phyloP scores from a whole-genome alignment of 371 early-diverging fungal species.

The Capillidium heterosporum region DNA sequence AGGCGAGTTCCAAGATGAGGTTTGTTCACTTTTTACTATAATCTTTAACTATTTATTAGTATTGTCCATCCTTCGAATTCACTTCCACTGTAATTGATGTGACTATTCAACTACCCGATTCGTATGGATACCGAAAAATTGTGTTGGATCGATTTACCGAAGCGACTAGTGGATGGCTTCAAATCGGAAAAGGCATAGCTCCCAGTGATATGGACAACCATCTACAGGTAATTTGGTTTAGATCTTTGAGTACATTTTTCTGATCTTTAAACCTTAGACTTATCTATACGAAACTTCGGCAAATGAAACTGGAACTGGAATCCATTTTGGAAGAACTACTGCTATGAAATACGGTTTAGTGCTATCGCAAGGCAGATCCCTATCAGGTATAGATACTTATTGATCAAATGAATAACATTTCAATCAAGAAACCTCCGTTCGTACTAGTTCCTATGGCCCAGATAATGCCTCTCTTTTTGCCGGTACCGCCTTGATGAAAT shows the following conservation, averaged over 20 bases:
- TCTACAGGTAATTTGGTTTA: constrained; percentile 6
- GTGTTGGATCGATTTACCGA: constrained; percentile 41
- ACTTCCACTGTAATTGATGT: constrained; percentile 38
- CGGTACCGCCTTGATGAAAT: neutral
- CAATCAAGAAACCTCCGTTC: neutral
- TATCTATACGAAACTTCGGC: constrained; percentile 6
- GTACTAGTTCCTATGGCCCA: neutral
- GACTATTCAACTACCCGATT: constrained; percentile 56
- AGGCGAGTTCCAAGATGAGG: constrained; percentile 57
- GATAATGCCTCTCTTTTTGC: constrained; percentile 2
- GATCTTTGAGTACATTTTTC: neutral
- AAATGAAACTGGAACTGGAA: constrained; percentile 1
- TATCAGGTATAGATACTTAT: neutral
- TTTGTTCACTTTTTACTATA: constrained; percentile 1
- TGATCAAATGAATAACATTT: neutral
- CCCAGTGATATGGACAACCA: constrained; percentile 36
- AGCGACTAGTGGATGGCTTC: constrained; percentile 48
- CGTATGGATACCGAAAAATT: constrained; percentile 48
- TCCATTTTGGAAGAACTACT: constrained; percentile 14
- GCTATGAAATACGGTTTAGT: constrained; percentile 4
- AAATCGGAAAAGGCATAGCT: constrained; percentile 22
- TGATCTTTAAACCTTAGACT: neutral
- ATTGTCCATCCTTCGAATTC: constrained; percentile 53
- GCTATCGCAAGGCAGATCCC: neutral
- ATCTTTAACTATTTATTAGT: constrained; percentile 12